Base-by-base conservation (phyloP, 768 basidiomycete genomes). In the Cytidiella melzeri region DNA sequence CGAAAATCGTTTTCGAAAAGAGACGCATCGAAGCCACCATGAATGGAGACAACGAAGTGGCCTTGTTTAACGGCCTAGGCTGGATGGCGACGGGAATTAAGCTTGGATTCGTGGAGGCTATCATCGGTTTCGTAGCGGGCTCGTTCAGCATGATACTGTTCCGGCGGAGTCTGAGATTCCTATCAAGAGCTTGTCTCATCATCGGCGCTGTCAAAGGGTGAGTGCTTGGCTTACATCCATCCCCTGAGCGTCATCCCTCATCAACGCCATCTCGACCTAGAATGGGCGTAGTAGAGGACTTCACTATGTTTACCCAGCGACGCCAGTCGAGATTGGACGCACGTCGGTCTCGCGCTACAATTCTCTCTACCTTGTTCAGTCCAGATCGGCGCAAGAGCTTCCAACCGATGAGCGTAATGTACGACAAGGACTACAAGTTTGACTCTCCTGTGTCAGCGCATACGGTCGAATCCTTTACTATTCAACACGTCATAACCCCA, bases 121-220 rank as follows among this genome's bases (percentile, higher is more conserved):
- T 79, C 5, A 58, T 83, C 9, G 88, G 86, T 1, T 88, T 87
- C 55, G 73, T 73, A 2, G 64, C 68, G 12, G 72, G 69, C 23
- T 69, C 70, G 6, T 87, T 87, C 57, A 75, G 71, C 1, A 55
- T 74, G 9, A 65, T 71, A 1, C 54, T 90, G 12, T 69, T 74
- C 7, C 72, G 88, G 30, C 76, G 87, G 13, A 66, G 80, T 19
- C 51, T 91, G 28, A 71, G 83, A 39, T 63, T 83, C 45, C 34
- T 81, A 10, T 71, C 73, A 2, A 72, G 85, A 41, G 74, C 70
- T 0, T 73, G 67, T 55, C 60, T 90, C 18, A 73, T 78, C 50
- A 73, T 83, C 47, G 88, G 87, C 15, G 54, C 82, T 19, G 65
- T 80, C 24, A 82, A 82, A 68, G 87, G 87, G 87, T 87, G 52